A percentile compares a stretch with the other conserved stretches of the same genome.
These are phyloP conservation scores for Pichia sp. DNA, from an alignment of 1,139 yeast species.

Conservation along the genomic window DNA sequence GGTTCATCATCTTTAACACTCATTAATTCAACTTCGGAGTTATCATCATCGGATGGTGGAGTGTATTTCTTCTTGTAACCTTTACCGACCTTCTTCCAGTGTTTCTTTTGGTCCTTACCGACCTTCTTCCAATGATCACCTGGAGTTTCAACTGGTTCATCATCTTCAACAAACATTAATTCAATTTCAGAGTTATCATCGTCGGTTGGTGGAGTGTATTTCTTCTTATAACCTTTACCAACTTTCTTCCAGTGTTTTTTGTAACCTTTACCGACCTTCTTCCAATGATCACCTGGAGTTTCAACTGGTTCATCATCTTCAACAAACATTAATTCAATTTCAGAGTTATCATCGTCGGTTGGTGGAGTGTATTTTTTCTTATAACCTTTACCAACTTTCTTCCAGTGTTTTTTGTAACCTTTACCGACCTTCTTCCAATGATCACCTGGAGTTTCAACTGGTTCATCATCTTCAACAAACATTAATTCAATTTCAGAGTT, in stretches of 20 bases:
- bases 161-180: too few species aligned
- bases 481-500: too few species aligned
- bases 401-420: constrained; percentile 18
- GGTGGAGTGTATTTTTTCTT: constrained; percentile 24
- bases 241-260: constrained; percentile 19
- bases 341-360: constrained; percentile 15
- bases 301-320: constrained; percentile 9
- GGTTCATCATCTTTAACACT: constrained; percentile 4
- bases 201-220: constrained; percentile 20
- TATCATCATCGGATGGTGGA: constrained; percentile 17
- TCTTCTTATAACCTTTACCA: constrained; percentile 24
- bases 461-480: constrained; percentile 1
- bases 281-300: constrained; percentile 17
- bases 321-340: too few species aligned
- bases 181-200: too few species aligned
- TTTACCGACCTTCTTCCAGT: constrained; percentile 27
- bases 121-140: constrained; percentile 15
- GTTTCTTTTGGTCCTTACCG: constrained; percentile 23
- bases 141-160: constrained; percentile 11
- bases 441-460: constrained; percentile 9
- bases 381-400: constrained; percentile 20
- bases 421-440: constrained; percentile 21
- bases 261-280: constrained; percentile 17
- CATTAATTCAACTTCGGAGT: neutral
- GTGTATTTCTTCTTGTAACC: constrained; percentile 22